A percentile compares a stretch with the other conserved stretches of the same genome.
These are phyloP conservation scores for Rosa chinensis DNA, from an alignment of 306 rosid genomes.

Conservation along the genomic window DNA sequence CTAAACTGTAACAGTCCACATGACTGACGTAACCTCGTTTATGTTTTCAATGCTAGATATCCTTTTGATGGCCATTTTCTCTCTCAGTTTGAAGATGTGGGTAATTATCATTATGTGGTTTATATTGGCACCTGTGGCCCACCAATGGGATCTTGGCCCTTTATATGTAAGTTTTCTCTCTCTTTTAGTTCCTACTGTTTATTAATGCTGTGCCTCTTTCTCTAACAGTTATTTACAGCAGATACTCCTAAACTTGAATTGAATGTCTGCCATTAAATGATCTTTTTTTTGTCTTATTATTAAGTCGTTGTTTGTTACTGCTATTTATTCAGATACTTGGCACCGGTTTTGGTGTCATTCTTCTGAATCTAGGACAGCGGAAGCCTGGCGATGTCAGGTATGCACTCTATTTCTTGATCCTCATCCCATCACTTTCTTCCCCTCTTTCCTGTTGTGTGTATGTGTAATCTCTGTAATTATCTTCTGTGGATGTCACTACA, in stretches of 20 bases:
- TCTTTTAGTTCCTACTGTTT: conserved; percentile 11
- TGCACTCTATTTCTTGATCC: conserved; percentile 8
- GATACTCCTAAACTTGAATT: neutral
- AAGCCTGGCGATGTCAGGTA: conserved; percentile 90
- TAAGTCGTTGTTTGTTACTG: conserved; percentile 23
- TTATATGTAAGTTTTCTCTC: conserved; percentile 62
- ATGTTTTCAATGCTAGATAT: conserved; percentile 61
- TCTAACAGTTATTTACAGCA: neutral
- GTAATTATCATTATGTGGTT: conserved; percentile 70
- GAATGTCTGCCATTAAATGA: neutral
- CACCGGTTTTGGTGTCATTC: conserved; percentile 79
- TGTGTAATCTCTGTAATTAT: neutral
- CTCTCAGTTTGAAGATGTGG: conserved; percentile 86
- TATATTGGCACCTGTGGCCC: conserved; percentile 86
- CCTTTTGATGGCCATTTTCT: conserved; percentile 81
- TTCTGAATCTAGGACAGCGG: conserved; percentile 82
- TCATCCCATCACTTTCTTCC: neutral
- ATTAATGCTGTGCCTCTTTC: neutral
- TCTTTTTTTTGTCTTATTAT: neutral
- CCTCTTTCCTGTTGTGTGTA: neutral
- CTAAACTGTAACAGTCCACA: conserved; percentile 11
- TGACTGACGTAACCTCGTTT: conserved; percentile 33
- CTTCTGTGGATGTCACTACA: neutral
- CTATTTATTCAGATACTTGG: conserved; percentile 63
- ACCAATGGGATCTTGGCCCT: conserved; percentile 85